These are phyloP conservation scores for Suillus subaureus DNA, from an alignment of 768 basidiomycete genomes.

Conservation along the genomic window DNA sequence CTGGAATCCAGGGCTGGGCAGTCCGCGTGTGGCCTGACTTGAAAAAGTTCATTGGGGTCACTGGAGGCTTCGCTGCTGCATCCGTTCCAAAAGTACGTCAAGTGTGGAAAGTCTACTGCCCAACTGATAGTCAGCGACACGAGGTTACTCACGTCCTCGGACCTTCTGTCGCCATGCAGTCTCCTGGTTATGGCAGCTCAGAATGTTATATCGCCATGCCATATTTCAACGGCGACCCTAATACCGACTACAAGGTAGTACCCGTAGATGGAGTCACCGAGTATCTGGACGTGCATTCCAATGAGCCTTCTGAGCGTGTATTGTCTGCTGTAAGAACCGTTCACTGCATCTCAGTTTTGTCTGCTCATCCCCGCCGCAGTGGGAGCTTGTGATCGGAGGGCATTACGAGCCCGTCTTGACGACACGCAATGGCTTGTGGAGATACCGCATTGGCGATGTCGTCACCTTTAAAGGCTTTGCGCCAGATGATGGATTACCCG, in stretches of 20 bases:
- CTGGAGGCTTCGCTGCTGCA: conserved; percentile 7
- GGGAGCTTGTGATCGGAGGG: conserved; percentile 11
- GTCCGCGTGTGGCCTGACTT: conserved; percentile 12
- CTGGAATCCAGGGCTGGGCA: conserved; percentile 1
- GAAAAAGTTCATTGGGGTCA: neutral
- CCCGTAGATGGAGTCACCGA: conserved; percentile 2
- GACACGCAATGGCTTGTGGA: conserved; percentile 13
- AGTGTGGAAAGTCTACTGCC: neutral
- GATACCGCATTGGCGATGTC: conserved; percentile 14
- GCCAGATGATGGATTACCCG: conserved; percentile 12
- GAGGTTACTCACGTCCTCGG: conserved; percentile 12
- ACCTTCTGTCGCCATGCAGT: conserved; percentile 5
- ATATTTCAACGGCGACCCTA: conserved; percentile 3
- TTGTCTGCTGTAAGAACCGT: neutral
- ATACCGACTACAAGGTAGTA: neutral
- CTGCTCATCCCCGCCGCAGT: neutral
- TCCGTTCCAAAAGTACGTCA: conserved; percentile 8
- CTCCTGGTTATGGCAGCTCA: neutral
- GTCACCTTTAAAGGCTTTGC: conserved; percentile 12
- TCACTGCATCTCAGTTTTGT: neutral
- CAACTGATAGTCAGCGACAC: neutral
- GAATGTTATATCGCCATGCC: conserved; percentile 3
- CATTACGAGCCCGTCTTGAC: conserved; percentile 13
- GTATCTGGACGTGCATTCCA: neutral
- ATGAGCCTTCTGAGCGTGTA: neutral